Base-by-base conservation (phyloP, 2,329 filamentous ascomycete genomes). In the Pseudogymnoascus sp. region DNA sequence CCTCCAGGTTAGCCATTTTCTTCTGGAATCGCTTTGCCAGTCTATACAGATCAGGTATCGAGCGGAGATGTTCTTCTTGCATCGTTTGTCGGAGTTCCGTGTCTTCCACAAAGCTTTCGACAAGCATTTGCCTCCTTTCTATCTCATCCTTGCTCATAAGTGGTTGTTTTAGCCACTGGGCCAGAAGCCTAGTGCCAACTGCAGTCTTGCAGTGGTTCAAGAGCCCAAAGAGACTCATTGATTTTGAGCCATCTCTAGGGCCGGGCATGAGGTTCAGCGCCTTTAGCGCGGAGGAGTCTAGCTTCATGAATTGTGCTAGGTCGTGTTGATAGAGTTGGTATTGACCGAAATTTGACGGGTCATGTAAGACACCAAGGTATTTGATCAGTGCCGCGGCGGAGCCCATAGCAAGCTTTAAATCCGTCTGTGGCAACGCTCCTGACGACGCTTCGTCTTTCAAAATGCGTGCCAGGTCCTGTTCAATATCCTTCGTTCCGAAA, bases 171-270 rank as follows among this genome's bases (percentile, higher is more conserved):
- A 99, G 79, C 94, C 94, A 99, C 72, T 99, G 95, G 1, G 93
- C 88, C 30, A 99, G 79, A 62, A 99, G 74, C 57, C 95, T 83
- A 69, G 92, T 96, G 12, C 94, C 94, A 1, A 96, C 86, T 0
- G 94, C 90, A 1, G 94, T 99, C 74, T 96, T 97, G 85, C 94
- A 99, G 74, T 97, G 92, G 69, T 99, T 97, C 41, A 99, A 79
- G 16, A 99, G 78, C 0, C 94, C 94, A 68, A 90, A 99, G 59
- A 99, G 74, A 71, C 92, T 97, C 94, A 99, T 99, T 0, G 86
- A 95, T 78, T 97, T 97, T n/a, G 91, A 84, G 1, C 94, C 94
- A 70, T 99, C 94, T 66, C 92, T 86, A 0, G 90, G 90, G 4
- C 94, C 93, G 4, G 94, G 95, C 92, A 99, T 97, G 37, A 99